These are phyloP conservation scores for Tylopilus subfusipes DNA, from an alignment of 768 basidiomycete species.

Conservation along the genomic window DNA sequence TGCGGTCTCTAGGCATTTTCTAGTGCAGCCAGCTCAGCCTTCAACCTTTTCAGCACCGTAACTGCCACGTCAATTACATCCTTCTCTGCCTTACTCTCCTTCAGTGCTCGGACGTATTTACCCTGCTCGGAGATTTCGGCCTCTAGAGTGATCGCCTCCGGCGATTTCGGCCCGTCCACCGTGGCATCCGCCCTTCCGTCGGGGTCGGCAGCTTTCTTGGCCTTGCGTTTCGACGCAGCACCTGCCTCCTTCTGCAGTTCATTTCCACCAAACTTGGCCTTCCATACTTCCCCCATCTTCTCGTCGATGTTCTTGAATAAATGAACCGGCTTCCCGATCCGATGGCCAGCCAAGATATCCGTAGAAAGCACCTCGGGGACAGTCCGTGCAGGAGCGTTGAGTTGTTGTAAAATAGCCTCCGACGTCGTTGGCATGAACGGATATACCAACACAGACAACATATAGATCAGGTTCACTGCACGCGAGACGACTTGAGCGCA, in stretches of 20 bases:
- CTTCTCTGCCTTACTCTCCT: constrained; percentile 47
- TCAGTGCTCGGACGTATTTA: constrained; percentile 65
- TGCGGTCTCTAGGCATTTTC: constrained; percentile 10
- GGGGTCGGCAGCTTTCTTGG: constrained; percentile 49
- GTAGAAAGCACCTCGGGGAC: constrained; percentile 70
- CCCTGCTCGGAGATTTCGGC: constrained; percentile 76
- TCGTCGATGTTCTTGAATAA: constrained; percentile 95
- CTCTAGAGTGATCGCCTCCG: constrained; percentile 71
- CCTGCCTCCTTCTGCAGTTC: constrained; percentile 41
- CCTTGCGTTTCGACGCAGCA: constrained; percentile 47
- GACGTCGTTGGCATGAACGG: constrained; percentile 97
- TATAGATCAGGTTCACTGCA: constrained; percentile 90
- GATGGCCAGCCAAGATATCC: constrained; percentile 86
- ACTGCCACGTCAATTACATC: constrained; percentile 46
- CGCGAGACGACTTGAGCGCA: constrained; percentile 89
- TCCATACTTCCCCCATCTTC: constrained; percentile 80
- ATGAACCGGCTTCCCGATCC: constrained; percentile 80
- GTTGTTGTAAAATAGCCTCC: constrained; percentile 73
- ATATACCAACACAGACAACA: constrained; percentile 78
- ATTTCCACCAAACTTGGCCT: constrained; percentile 72
- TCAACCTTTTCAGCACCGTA: constrained; percentile 60
- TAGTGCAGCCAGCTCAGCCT: constrained; percentile 44
- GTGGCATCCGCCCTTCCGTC: constrained; percentile 43
- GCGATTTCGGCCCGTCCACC: constrained; percentile 57
- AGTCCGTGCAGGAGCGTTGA: constrained; percentile 83